Conservation (phyloP, 345 rosid species). For the Camelina hispida region DNA sequence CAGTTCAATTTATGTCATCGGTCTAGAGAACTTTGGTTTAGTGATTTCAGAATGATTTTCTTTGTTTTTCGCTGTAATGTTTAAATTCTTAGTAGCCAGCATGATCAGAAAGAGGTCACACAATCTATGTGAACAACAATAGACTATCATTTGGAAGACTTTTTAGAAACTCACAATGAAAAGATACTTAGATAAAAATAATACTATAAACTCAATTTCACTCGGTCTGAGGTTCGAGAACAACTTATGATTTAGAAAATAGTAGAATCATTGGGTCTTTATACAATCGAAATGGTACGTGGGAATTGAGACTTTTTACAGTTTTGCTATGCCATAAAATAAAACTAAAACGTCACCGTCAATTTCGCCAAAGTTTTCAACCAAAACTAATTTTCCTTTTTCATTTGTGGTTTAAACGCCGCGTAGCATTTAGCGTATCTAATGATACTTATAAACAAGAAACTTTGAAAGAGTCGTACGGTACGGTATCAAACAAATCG, state of each 20-base stretch:
- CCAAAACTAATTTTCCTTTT: not conserved
- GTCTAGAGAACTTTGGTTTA: not conserved
- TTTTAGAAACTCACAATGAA: not conserved
- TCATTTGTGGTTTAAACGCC: not conserved
- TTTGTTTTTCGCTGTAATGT: not conserved
- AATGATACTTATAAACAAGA: not conserved
- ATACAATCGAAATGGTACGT: not conserved
- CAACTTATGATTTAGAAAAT: not conserved
- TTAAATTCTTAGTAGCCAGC: not conserved
- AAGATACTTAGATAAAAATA: not conserved
- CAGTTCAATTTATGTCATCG: not conserved
- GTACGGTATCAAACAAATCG: conserved; percentile 7
- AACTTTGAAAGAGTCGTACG: conserved; percentile 30
- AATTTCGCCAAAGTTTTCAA: not conserved
- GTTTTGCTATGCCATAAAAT: not conserved
- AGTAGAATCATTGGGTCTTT: not conserved
- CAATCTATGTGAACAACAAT: not conserved
- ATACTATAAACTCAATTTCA: not conserved
- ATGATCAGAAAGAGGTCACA: not conserved
- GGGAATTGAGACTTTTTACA: not conserved
- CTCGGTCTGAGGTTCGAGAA: not conserved
- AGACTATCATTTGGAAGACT: not conserved
- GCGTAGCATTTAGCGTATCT: not conserved
- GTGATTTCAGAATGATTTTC: not conserved
- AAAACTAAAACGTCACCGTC: not conserved